Percentiles rank a stretch among this genome's conserved stretches.
These are phyloP conservation scores for Cladophialophora exuberans DNA, from an alignment of 2,329 filamentous ascomycete species.

Conservation along the genomic window DNA sequence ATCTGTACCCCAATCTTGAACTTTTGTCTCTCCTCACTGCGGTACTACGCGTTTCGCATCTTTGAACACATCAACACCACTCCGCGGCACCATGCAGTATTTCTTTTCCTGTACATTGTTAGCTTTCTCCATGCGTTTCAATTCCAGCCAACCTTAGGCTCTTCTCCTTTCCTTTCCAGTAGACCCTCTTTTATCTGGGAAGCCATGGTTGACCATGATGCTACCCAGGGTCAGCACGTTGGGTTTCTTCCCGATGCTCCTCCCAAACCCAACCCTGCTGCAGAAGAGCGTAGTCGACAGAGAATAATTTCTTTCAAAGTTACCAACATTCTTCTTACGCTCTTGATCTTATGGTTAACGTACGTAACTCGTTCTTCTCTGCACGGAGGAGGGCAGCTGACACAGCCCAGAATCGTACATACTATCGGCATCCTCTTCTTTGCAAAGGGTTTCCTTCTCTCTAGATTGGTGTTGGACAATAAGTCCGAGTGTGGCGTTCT, in stretches of 20 bases:
- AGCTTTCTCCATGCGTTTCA: conserved; percentile 8
- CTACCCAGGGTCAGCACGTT: conserved; percentile 13
- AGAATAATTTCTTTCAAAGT: conserved; percentile 33
- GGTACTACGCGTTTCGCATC: neutral
- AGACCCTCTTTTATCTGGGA: neutral
- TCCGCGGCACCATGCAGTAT: neutral
- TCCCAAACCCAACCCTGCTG: conserved; percentile 2
- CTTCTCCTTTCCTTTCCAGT: neutral
- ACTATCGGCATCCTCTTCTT: conserved; percentile 84
- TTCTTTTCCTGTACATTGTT: neutral
- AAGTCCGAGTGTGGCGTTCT: conserved; percentile 71
- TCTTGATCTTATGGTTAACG: conserved; percentile 34
- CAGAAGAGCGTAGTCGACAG: conserved; percentile 19
- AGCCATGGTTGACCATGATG: conserved; percentile 24
- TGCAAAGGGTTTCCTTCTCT: conserved; percentile 91
- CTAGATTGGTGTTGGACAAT: conserved; percentile 76
- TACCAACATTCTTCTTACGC: conserved; percentile 30
- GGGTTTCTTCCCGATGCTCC: conserved; percentile 9
- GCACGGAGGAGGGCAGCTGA: conserved; percentile 13
- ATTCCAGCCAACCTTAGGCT: neutral
- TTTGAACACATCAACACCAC: neutral
- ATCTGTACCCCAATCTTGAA: too few species aligned
- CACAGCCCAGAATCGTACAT: conserved; percentile 65
- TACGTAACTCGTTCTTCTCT: conserved; percentile 15
- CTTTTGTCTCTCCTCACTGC: neutral